These are phyloP conservation scores for Pestalotiopsis sp. DNA, from an alignment of 2,329 filamentous ascomycete genomes.

Conservation along the genomic window DNA sequence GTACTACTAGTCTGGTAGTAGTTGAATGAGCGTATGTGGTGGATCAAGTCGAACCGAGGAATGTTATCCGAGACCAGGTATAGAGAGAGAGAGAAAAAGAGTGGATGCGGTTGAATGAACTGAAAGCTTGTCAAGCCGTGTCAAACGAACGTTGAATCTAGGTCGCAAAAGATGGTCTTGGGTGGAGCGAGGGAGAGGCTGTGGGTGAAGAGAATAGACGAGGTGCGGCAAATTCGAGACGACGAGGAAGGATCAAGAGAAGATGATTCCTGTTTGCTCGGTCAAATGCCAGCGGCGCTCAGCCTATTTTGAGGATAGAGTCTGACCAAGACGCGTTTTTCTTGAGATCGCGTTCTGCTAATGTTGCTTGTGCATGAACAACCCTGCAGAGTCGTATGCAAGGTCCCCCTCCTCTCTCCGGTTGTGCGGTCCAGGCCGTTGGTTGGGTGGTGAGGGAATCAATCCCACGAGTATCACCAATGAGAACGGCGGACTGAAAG, in stretches of 20 bases:
- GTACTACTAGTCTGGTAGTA: not conserved
- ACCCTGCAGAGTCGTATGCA: slow-evolving; percentile 9
- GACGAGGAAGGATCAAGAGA: slow-evolving; percentile 1
- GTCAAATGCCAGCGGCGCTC: slow-evolving; percentile 2
- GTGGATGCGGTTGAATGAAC: slow-evolving; percentile 1
- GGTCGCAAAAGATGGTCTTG: slow-evolving; percentile 6
- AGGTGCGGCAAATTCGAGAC: slow-evolving; percentile 1
- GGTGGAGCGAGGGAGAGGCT: not conserved
- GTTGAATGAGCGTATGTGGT: not conserved
- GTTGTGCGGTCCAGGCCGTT: slow-evolving; percentile 10
- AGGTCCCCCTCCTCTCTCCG: not conserved
- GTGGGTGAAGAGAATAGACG: slow-evolving; percentile 1
- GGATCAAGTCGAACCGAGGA: not conserved
- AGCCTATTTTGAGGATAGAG: slow-evolving; percentile 7
- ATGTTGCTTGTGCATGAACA: slow-evolving; percentile 10
- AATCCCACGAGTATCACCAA: slow-evolving; percentile 6
- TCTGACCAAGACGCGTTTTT: slow-evolving; percentile 8
- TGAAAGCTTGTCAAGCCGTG: not conserved
- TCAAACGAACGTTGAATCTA: slow-evolving; percentile 7
- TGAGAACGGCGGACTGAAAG: not conserved
- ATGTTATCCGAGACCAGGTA: slow-evolving; percentile 1
- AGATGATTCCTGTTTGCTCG: slow-evolving; percentile 3
- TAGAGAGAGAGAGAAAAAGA: not conserved
- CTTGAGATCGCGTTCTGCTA: slow-evolving; percentile 8
- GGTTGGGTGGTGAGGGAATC: slow-evolving; percentile 1